Evolutionary conservation across 1,284 basidiomycete genomes (phyloP).

Genomic region (Irpex lacteus): DNA sequence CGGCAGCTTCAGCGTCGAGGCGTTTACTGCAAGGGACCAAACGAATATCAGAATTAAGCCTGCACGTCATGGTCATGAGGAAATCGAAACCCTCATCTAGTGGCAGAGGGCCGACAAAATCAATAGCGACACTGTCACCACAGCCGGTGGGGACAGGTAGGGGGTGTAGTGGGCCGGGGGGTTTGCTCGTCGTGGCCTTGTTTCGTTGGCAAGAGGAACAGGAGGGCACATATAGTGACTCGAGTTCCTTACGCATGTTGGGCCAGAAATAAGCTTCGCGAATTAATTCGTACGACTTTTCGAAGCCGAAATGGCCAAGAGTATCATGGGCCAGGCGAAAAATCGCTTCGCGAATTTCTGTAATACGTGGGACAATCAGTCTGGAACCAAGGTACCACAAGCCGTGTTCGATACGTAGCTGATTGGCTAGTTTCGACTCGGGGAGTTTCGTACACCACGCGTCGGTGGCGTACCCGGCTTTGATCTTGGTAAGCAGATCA

Average conservation of each 20-base stretch:
- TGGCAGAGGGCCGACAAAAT: slow-evolving; percentile 32
- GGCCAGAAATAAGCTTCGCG: slow-evolving; percentile 38
- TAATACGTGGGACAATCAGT: slow-evolving; percentile 26
- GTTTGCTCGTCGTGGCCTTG: slow-evolving; percentile 16
- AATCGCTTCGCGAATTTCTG: slow-evolving; percentile 18
- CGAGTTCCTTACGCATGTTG: slow-evolving; percentile 32
- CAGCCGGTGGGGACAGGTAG: background rate
- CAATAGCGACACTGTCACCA: slow-evolving; percentile 21
- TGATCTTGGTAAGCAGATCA: no score
- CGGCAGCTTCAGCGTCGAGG: slow-evolving; percentile 25
- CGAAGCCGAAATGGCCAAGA: slow-evolving; percentile 35
- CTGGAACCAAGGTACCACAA: background rate
- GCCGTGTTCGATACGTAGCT: no score
- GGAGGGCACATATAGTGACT: slow-evolving; percentile 20
- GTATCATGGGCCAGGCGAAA: slow-evolving; percentile 29
- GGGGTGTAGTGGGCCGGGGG: slow-evolving; percentile 21
- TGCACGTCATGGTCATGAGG: slow-evolving; percentile 16
- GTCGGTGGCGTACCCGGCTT: no score
- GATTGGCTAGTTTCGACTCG: no score
- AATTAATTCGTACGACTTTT: slow-evolving; percentile 32
- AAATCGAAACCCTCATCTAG: slow-evolving; percentile 14
- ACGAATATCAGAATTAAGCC: slow-evolving; percentile 4
- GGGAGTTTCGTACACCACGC: no score
- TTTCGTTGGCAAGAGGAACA: slow-evolving; percentile 21
- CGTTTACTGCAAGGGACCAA: slow-evolving; percentile 25